Conservation (phyloP, 73 alveolate species). For the Paramecium octaurelia region DNA sequence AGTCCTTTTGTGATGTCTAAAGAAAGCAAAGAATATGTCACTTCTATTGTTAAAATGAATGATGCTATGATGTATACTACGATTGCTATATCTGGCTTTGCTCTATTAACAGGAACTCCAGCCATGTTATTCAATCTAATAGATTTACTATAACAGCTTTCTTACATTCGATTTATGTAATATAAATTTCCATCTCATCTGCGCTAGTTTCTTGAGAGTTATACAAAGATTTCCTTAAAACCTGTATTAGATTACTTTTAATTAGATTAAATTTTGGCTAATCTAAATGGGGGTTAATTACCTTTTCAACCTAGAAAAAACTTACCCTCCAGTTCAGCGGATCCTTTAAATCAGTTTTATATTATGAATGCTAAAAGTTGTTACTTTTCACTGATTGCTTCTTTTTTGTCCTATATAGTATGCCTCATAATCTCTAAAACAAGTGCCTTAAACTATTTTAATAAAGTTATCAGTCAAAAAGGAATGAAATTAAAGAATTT, state of each 20-base stretch:
- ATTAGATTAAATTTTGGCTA: not conserved
- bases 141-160: not conserved
- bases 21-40: not conserved
- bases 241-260: not conserved
- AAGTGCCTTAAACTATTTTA: not conserved
- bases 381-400: not conserved
- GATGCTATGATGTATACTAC: not conserved
- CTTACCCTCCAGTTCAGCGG: not conserved
- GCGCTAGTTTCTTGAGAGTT: not conserved
- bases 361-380: not conserved
- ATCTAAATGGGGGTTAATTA: not conserved
- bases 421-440: not conserved
- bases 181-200: not conserved
- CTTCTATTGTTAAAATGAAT: not conserved
- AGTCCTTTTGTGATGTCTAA: not conserved
- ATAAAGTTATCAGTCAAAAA: not conserved
- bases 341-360: not conserved
- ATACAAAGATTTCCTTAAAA: not conserved
- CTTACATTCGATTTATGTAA: not conserved
- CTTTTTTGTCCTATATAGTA: not conserved
- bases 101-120: not conserved
- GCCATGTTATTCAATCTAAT: not conserved
- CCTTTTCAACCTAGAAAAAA: not conserved
- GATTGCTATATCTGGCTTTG: not conserved
- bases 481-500: not conserved